Base-by-base conservation (phyloP, 441 rosid species). In the Populus hybrid region DNA sequence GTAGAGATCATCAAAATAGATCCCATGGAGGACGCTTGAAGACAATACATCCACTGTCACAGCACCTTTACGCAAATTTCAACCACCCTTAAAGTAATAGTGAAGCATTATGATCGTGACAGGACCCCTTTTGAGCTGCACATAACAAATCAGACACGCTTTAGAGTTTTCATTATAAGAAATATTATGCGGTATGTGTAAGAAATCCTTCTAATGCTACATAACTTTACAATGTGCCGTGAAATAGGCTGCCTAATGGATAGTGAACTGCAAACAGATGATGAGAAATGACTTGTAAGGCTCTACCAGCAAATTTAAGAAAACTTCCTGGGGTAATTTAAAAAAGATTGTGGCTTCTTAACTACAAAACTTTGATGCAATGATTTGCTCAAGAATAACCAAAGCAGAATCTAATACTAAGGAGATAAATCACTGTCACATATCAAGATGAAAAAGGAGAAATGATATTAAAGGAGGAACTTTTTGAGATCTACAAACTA, bases 71-170 rank as follows among this genome's bases (percentile, higher is more conserved):
- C 24, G 57, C 36, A 53, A 69, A 18, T 18, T 21, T 42, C 42
- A 73, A 34, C 50, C 72, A 68, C 21, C 74, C 34, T 18, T 61
- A 16, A 0, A 19, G 71, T 9, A 46, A 70, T 23, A 6, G 18
- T 7, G 42, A 57, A 24, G 38, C 68, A 79, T 90, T 86, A 94
- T 42, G 94, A 81, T 67, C 94, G 86, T 65, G 91, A 91, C 32
- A 94, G 83, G 73, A 94, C 93, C 74, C 98, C 98, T 81, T 94
- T 92, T 4, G 97, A 94, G 84, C 98, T 91, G 96, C 85, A 80
- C 23, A 77, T 23, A 30, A 19, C 74, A 72, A 74, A 40, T 5
- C 18, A 36, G 42, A 14, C 7, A 7, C 1, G 32, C 70, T 30
- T 70, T 70, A 38, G 59, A 4, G 14, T 35, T 70, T 38, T 9